These are phyloP conservation scores for Lasiodiplodia sp. DNA, from an alignment of 2,329 filamentous ascomycete species.

Conservation along the genomic window DNA sequence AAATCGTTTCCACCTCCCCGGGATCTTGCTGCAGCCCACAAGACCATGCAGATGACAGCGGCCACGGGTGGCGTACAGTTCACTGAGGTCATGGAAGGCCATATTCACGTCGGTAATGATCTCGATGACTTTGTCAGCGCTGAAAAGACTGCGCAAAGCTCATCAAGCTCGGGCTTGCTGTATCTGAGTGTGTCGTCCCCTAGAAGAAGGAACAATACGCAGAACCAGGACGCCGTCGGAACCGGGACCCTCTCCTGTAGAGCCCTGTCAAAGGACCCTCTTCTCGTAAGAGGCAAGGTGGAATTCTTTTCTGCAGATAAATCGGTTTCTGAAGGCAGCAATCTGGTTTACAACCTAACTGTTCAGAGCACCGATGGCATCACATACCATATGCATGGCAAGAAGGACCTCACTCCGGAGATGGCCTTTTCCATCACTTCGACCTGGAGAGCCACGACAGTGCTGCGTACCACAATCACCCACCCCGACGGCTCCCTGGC, in stretches of 20 bases:
- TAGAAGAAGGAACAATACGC: conserved; percentile 7
- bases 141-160: conserved; percentile 30
- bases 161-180: conserved; percentile 31
- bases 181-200: conserved; percentile 35
- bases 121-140: conserved; percentile 60
- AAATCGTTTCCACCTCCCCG: background rate
- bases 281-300: conserved; percentile 67
- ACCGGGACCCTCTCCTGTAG: conserved; percentile 67
- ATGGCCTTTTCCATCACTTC: conserved; percentile 62
- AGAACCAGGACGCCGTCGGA: conserved; percentile 58
- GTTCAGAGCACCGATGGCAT: conserved; percentile 63
- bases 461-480: conserved; percentile 68
- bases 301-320: conserved; percentile 64
- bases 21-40: background rate
- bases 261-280: conserved; percentile 52
- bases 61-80: conserved; percentile 61
- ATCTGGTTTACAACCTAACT: conserved; percentile 68
- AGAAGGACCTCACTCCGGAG: conserved; percentile 68
- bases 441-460: conserved; percentile 69
- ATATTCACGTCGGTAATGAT: conserved; percentile 57
- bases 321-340: conserved; percentile 64
- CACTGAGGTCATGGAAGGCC: conserved; percentile 70
- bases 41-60: conserved; percentile 33
- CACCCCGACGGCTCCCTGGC: conserved; percentile 52
- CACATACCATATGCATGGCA: conserved; percentile 66